phyloP scores from a whole-genome alignment of 495 filamentous ascomycete species.

The Rusavskia elegans region DNA sequence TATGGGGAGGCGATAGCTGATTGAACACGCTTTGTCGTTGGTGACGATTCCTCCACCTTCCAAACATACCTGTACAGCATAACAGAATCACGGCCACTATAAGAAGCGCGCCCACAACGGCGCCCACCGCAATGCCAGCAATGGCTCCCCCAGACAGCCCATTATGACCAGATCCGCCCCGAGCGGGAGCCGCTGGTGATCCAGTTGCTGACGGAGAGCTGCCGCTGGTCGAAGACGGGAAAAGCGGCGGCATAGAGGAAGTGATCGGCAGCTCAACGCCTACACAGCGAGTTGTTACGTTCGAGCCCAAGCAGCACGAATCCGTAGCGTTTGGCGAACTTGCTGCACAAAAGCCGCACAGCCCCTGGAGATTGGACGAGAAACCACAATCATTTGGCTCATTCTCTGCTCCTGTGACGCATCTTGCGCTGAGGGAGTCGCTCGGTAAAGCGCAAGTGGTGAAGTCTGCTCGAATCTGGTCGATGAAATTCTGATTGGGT shows the following conservation, averaged over 20 bases:
- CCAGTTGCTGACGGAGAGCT: conserved; percentile 27
- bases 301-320: conserved; percentile 81
- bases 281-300: conserved; percentile 50
- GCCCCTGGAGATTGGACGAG: conserved; percentile 57
- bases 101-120: conserved; percentile 54
- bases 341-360: conserved; percentile 73
- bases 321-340: conserved; percentile 84
- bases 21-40: conserved; percentile 61
- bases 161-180: conserved; percentile 3
- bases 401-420: conserved; percentile 62
- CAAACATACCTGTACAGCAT: conserved; percentile 33
- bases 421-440: conserved; percentile 54
- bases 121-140: conserved; percentile 79
- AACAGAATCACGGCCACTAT: conserved; percentile 45
- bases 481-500: conserved; percentile 43
- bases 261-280: conserved; percentile 61
- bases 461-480: conserved; percentile 83
- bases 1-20: conserved; percentile 66
- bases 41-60: conserved; percentile 40
- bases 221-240: conserved; percentile 26
- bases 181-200: conserved; percentile 22
- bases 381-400: conserved; percentile 85
- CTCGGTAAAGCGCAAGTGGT: conserved; percentile 73
- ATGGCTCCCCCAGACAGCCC: conserved; percentile 71
- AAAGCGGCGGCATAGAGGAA: conserved; percentile 53